Base-by-base conservation (phyloP, 192 early-diverging fungal species). In the Phycomyces blakesleeanus region DNA sequence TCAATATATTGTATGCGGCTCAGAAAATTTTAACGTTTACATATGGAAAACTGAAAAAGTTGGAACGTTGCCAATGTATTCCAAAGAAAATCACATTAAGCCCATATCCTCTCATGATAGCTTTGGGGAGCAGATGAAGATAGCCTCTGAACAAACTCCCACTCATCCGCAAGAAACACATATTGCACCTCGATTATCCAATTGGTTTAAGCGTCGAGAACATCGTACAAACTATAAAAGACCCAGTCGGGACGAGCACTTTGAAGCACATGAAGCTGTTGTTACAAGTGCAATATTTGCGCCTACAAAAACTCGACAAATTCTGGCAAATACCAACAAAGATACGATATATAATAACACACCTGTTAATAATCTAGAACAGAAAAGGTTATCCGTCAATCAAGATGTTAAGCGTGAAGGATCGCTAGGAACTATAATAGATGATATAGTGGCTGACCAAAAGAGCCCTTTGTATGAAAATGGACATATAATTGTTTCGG, bases 1-100 rank as follows among this genome's bases (percentile, higher is more conserved):
- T 21, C 67, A 78, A 59, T 93, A 86, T 63, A 89, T 95, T 27
- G 81, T 96, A 34, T 87, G 84, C 57, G 91, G 90, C 5, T 90
- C 87, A 14, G 94, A 96, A 62, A 89, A 94, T 70, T 70, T 79
- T 24, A 74, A 82, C 55, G 78, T 93, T 3, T 92, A 89, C 66
- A 72, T 96, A 34, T 94, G 91, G 83, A 72, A 78, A 27, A 79
- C 83, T 11, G 76, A 80, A 44, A 78, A 78, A 34, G 51, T 73
- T 10, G 55, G 57, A 9, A 57, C 59, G 27, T 67, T 51, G 20
- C 41, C 39, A 5, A 63, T 61, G 11, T 63, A 63, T 49, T 42
- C 57, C 18, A 47, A 63, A 59, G 68, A 69, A 11, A 63, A 59
- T 42, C 16, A 64, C 57, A 49, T 59, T n/a, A 55, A 61, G 42